These are phyloP conservation scores for Salix brachista DNA, from an alignment of 345 rosid genomes.

Conservation along the genomic window DNA sequence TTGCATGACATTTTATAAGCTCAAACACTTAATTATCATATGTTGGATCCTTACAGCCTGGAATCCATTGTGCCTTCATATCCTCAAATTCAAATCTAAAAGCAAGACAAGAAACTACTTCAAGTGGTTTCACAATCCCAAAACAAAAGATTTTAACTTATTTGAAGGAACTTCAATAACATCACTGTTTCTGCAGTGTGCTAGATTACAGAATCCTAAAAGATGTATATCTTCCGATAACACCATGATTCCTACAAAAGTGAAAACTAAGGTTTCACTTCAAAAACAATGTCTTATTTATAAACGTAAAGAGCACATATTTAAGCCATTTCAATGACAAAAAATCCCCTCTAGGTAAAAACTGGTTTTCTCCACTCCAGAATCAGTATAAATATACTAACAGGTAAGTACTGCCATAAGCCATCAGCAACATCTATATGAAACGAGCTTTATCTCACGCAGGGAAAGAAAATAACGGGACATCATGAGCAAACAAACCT, in stretches of 20 bases:
- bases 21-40: neutral
- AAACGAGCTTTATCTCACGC: neutral
- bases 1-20: neutral
- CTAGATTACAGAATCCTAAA: neutral
- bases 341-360: neutral
- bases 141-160: neutral
- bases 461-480: neutral
- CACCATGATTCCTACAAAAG: neutral
- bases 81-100: neutral
- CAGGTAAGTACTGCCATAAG: neutral
- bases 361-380: neutral
- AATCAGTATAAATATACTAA: neutral
- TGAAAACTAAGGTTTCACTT: neutral
- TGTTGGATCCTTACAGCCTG: neutral
- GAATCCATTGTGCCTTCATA: neutral
- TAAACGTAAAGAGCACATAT: neutral
- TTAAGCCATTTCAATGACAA: neutral
- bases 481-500: slow-evolving; percentile 21
- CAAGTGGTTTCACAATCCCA: neutral
- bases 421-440: neutral
- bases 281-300: neutral
- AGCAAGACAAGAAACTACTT: neutral
- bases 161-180: neutral
- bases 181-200: neutral
- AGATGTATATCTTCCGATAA: neutral